Base-by-base conservation (phyloP, 345 rosid genomes). In the Populus pruinosa region DNA sequence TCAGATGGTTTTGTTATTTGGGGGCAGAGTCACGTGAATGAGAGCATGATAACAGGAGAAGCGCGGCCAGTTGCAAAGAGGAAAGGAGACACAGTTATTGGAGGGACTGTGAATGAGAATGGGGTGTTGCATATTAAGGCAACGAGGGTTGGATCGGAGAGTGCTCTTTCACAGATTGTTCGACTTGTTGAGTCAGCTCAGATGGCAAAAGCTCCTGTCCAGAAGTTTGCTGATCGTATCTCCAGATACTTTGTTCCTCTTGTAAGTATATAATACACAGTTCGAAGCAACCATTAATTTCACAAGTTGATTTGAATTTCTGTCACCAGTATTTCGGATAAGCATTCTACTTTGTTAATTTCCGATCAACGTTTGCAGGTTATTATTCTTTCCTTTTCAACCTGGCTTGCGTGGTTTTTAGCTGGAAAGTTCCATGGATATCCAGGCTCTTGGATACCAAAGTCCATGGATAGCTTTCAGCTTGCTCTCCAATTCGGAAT, bases 401-500 rank as follows among this genome's bases (percentile, higher is more conserved):
- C 99, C 31, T 93, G 97, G 97, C 91, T 95, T 36, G 85, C 90
- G 5, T 95, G 99, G 99, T 95, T 89, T 84, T 61, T 95, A 70
- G 91, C 97, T 36, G 99, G 96, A 25, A 91, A 90, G 80, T 86
- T 91, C n/a, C 89, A 90, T 53, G 86, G 88, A 69, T 93, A 95
- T 84, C 97, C 98, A 4, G 82, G 85, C 76, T 88, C 97, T 41
- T 95, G 99, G 99, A 91, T 95, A 53, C 99, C 99, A 25, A 81
- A 88, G 74, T 92, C 98, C 16, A 91, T 95, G 98, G 99, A 95
- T 82, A 91, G 93, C 76, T 95, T 95, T 49, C 86, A 95, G 85
- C 92, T 95, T 35, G 93, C 98, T 47, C 94, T 95, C 59, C 99
- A 95, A 81, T 93, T 95, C n/a, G 99, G 99, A 59, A 95, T 95